phyloP scores from a whole-genome alignment of 2,329 filamentous ascomycete species.

The Aspergillus sp. region DNA sequence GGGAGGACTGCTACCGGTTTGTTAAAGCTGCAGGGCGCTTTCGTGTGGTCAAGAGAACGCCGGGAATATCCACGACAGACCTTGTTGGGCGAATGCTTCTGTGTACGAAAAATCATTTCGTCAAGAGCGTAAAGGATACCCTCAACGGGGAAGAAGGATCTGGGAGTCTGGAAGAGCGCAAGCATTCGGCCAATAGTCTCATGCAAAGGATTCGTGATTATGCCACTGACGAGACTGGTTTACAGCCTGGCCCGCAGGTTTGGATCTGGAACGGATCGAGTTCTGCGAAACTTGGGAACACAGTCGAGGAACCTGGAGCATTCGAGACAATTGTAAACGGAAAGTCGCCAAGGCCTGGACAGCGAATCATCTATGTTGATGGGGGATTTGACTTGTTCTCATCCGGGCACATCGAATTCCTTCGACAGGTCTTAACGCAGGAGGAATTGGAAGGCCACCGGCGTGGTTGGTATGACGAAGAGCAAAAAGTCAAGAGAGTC shows the following conservation, averaged over 20 bases:
- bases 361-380: slow-evolving; percentile 90
- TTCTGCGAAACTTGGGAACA: slow-evolving; percentile 38
- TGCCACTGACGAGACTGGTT: slow-evolving; percentile 81
- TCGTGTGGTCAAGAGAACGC: slow-evolving; percentile 94
- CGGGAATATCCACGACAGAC: slow-evolving; percentile 95
- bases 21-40: slow-evolving; percentile 93
- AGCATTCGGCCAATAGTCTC: slow-evolving; percentile 67
- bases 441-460: slow-evolving; percentile 70
- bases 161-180: slow-evolving; percentile 68
- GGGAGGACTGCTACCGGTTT: slow-evolving; percentile 96
- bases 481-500: slow-evolving; percentile 64
- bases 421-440: slow-evolving; percentile 71
- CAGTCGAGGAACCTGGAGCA: slow-evolving; percentile 61
- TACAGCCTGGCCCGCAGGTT: slow-evolving; percentile 76
- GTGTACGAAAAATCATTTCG: slow-evolving; percentile 92
- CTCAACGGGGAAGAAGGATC: slow-evolving; percentile 72
- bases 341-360: slow-evolving; percentile 70
- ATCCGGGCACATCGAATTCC: slow-evolving; percentile 93
- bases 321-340: slow-evolving; percentile 73
- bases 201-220: slow-evolving; percentile 78
- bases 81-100: slow-evolving; percentile 97
- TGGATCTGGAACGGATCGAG: slow-evolving; percentile 71
- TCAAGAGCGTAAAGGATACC: slow-evolving; percentile 71
- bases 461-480: slow-evolving; percentile 73
- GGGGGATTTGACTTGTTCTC: slow-evolving; percentile 97